These are phyloP conservation scores for Globisporangium paroecandrum DNA, from an alignment of 352 stramenopile species.

Conservation along the genomic window DNA sequence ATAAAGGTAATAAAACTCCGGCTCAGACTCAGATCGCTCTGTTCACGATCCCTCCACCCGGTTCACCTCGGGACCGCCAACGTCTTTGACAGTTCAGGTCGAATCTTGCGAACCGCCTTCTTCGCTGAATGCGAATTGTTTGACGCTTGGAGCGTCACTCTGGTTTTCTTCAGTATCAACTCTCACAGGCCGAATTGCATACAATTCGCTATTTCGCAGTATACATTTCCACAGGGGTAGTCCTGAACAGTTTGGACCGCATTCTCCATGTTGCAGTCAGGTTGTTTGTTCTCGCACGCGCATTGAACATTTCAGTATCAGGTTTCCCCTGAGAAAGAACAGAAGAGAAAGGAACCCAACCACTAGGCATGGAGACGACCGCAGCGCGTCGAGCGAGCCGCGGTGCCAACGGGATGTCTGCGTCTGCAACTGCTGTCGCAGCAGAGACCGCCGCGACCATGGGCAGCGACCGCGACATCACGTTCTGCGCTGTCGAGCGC, in stretches of 20 bases:
- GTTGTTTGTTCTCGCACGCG: neutral
- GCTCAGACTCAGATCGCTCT: neutral
- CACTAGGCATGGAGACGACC: neutral
- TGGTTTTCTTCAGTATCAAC: neutral
- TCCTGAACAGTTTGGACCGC: neutral
- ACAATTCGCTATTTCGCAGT: neutral
- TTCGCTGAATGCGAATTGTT: slow-evolving; percentile 6
- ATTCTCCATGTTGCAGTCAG: slow-evolving; percentile 5
- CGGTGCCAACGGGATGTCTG: neutral
- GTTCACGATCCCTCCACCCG: neutral
- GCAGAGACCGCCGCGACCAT: slow-evolving; percentile 19
- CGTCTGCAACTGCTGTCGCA: neutral
- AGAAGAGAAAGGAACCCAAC: neutral
- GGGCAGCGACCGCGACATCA: slow-evolving; percentile 37
- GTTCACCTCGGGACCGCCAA: neutral
- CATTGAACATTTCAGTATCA: slow-evolving; percentile 5
- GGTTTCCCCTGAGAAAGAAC: slow-evolving; percentile 3
- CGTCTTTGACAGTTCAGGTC: neutral
- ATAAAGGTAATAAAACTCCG: too few species aligned
- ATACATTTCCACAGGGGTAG: neutral
- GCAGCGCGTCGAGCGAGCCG: neutral
- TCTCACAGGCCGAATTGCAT: neutral
- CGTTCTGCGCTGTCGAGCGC: slow-evolving; percentile 61
- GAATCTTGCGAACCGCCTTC: slow-evolving; percentile 13
- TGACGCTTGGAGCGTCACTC: neutral